Evolutionary conservation across 2,329 filamentous ascomycete species (phyloP), one percentile per base, ranked within the genome.

Genomic region (Alternaria sp.): DNA sequence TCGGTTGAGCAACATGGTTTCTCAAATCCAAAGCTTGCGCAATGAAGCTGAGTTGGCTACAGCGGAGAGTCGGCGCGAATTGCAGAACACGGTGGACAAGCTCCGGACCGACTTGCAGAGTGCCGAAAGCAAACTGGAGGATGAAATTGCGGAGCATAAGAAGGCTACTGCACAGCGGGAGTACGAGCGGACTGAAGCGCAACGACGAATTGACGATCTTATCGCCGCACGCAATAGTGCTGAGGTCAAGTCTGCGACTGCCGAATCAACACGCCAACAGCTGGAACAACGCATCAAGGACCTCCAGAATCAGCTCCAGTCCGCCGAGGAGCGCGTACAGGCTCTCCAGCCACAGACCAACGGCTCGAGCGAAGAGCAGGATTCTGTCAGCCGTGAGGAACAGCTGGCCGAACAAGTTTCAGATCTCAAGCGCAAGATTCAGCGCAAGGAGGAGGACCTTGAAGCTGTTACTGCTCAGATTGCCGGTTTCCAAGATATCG

Each of bases 121-220:
- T 3, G 89, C 89, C 1, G 96, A 96, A 79, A 90, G 91, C 49
- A 96, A 94, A 77, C 84, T 98, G 3, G 88, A 90, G 3, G 88
- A 93, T 26, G 94, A 97, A 73, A 79, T 89, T 0, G 93, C 97
- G 62, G 94, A 96, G 65, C 87, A 85, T 66, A 96, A 94, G 83
- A 94, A 96, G 76, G 82, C 91, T 34, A 85, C 91, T 61, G 83
- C 95, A 51, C 89, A 94, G 58, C 93, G 96, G 71, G 94, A 98
- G 73, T 97, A 92, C 64, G 95, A 99, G 62, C 87, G 90, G 42
- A 90, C 93, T 66, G 93, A 98, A 75, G 89, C 87, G 51, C 93
- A 97, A 76, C 95, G 93, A 78, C 89, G 94, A 52, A 95, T 98
- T 62, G 94, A 99, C 67, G 94, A 98, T 72, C 86, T 99, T 46